These are phyloP conservation scores for Trichoderma brevicompactum DNA, from an alignment of 2,329 filamentous ascomycete species.

Conservation along the genomic window DNA sequence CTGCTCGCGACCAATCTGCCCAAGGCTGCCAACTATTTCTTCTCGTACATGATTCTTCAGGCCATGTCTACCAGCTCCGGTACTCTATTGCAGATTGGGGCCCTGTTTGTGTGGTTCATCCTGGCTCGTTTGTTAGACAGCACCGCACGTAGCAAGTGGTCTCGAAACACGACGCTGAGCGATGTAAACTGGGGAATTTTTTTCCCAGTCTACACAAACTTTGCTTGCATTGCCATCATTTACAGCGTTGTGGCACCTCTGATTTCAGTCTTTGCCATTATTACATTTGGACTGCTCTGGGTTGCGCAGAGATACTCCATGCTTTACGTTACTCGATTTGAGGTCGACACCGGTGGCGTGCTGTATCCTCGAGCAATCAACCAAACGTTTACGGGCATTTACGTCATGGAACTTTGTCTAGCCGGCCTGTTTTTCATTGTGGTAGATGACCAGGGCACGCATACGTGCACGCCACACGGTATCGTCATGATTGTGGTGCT, in stretches of 20 bases:
- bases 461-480: conserved; percentile 73
- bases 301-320: conserved; percentile 96
- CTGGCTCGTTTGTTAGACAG: conserved; percentile 80
- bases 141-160: conserved; percentile 82
- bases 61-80: conserved; percentile 89
- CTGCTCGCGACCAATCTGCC: conserved; percentile 80
- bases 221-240: conserved; percentile 88
- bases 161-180: conserved; percentile 76
- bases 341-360: conserved; percentile 87
- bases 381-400: conserved; percentile 91
- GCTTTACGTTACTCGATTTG: conserved; percentile 89
- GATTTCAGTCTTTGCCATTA: conserved; percentile 89
- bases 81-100: conserved; percentile 81
- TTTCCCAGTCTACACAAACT: conserved; percentile 96
- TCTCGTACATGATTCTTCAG: conserved; percentile 97
- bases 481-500: conserved; percentile 81
- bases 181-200: conserved; percentile 88
- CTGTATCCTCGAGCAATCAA: conserved; percentile 93
- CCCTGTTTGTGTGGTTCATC: conserved; percentile 79
- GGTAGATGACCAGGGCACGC: conserved; percentile 55
- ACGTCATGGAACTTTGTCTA: conserved; percentile 90
- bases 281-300: conserved; percentile 92
- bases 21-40: conserved; percentile 92
- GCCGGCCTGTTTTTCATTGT: conserved; percentile 89
- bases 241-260: conserved; percentile 89